phyloP scores from a whole-genome alignment of 169 alveolate genomes.

The Theileria annulata region DNA sequence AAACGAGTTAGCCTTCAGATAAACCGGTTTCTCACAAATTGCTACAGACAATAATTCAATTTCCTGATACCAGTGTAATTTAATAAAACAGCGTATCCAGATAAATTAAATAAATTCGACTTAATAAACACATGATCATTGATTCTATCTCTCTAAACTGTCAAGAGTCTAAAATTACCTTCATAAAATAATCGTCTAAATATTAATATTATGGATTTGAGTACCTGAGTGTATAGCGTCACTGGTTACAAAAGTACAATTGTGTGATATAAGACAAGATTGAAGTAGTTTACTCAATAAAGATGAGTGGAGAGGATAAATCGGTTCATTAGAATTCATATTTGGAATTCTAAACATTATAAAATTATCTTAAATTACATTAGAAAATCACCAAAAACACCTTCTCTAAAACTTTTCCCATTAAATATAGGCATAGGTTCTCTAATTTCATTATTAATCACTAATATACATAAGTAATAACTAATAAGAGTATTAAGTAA shows the following conservation, averaged over 20 bases:
- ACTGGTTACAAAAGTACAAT: constrained; percentile 43
- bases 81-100: constrained; percentile 50
- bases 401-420: constrained; percentile 41
- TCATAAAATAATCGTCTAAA: background rate
- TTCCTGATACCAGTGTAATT: constrained; percentile 46
- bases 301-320: background rate
- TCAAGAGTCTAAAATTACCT: background rate
- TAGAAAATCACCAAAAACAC: constrained; percentile 33
- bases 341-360: constrained; percentile 33
- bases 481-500: no score
- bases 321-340: background rate
- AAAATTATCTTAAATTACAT: constrained; percentile 14
- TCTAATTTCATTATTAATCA: constrained; percentile 13
- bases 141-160: background rate
- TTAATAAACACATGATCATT: constrained; percentile 26
- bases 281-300: constrained; percentile 7
- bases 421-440: constrained; percentile 36
- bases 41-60: background rate
- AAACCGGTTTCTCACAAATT: constrained; percentile 42
- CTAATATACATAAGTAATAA: background rate
- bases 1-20: constrained; percentile 30
- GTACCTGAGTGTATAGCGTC: constrained; percentile 31
- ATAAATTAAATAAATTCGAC: constrained; percentile 33
- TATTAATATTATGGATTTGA: background rate
- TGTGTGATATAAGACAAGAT: constrained; percentile 22